A percentile compares a stretch with the other conserved stretches of the same genome.
phyloP scores from a whole-genome alignment of 306 rosid genomes.

The Medicago lupulina region DNA sequence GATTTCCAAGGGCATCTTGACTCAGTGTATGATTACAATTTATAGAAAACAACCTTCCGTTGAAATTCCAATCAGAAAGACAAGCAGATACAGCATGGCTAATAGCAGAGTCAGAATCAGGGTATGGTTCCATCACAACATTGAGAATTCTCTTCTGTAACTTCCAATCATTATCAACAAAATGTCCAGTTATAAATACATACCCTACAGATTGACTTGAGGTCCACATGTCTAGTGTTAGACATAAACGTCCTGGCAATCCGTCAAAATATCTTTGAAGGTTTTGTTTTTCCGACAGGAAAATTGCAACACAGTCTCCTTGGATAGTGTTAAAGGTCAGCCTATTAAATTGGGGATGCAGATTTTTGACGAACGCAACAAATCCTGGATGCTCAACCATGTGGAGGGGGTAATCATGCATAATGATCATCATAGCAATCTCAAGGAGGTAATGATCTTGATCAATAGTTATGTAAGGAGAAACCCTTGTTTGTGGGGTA shows the following conservation, averaged over 20 bases:
- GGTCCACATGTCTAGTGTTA: constrained; percentile 84
- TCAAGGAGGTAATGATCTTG: no score
- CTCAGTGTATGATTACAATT: constrained; percentile 59
- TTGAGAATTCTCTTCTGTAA: no score
- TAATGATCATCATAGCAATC: no score
- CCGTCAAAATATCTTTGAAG: constrained; percentile 69
- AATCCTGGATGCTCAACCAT: no score
- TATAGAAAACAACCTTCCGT: constrained; percentile 79
- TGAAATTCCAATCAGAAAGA: constrained; percentile 88
- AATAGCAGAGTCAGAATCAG: constrained; percentile 75
- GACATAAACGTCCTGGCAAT: constrained; percentile 84
- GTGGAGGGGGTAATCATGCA: no score
- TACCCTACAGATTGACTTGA: constrained; percentile 86
- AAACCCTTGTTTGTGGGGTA: no score
- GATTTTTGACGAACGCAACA: no score
- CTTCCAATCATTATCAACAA: constrained; percentile 88
- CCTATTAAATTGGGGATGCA: no score
- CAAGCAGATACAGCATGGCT: constrained; percentile 91
- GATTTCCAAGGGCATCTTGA: constrained; percentile 65
- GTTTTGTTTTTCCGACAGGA: no score
- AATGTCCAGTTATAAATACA: constrained; percentile 86
- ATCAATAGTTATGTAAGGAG: no score
- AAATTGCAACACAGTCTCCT: no score
- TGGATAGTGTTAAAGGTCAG: no score
- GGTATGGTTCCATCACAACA: constrained; percentile 96